A percentile compares a stretch with the other conserved stretches of the same genome.
These are phyloP conservation scores for Citrus trifoliata DNA, from an alignment of 345 rosid species.

Conservation along the genomic window DNA sequence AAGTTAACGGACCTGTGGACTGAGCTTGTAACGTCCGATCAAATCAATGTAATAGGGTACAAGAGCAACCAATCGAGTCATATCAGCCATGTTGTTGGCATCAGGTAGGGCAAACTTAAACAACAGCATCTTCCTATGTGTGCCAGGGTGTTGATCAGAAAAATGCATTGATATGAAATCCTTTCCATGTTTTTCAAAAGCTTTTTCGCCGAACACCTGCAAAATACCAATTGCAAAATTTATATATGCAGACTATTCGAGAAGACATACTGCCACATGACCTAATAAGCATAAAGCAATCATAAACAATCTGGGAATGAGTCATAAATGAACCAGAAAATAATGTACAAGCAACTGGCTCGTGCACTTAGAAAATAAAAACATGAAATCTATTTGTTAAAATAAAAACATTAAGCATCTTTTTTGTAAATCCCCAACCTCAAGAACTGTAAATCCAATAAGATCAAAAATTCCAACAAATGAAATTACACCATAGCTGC, in stretches of 20 bases:
- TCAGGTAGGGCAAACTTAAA: constrained; percentile 94
- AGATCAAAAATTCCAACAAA: too few species aligned
- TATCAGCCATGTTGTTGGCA: constrained; percentile 71
- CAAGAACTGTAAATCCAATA: too few species aligned
- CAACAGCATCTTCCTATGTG: constrained; percentile 75
- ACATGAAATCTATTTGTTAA: neutral
- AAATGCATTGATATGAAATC: constrained; percentile 93
- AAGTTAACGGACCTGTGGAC: constrained; percentile 61
- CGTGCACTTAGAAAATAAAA: neutral
- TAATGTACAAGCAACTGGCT: neutral
- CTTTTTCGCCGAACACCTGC: constrained; percentile 94
- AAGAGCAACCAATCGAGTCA: constrained; percentile 74
- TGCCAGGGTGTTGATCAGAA: constrained; percentile 81
- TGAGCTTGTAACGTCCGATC: constrained; percentile 87
- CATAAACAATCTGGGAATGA: neutral
- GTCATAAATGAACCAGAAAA: neutral
- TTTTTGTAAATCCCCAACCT: too few species aligned
- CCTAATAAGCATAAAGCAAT: neutral
- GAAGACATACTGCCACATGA: neutral
- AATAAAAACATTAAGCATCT: neutral
- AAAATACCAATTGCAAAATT: neutral
- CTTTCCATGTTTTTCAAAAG: constrained; percentile 83
- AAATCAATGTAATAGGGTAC: constrained; percentile 91
- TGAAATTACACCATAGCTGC: too few species aligned
- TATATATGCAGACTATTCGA: neutral